phyloP scores from a whole-genome alignment of 2,329 filamentous ascomycete genomes.

The Diaporthe citri region DNA sequence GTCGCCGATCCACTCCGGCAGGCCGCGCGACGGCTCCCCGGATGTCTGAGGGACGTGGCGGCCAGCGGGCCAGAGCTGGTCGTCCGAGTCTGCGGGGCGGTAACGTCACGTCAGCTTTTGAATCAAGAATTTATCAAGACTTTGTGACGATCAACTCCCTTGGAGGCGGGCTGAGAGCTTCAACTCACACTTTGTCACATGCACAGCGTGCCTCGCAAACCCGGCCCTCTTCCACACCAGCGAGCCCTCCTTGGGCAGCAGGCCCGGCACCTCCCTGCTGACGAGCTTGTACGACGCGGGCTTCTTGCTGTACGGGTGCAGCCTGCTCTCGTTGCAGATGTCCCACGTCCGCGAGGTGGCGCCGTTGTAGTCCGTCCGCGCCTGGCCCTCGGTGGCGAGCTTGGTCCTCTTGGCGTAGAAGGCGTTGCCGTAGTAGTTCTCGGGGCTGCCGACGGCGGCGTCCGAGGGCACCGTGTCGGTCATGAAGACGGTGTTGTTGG shows the following conservation, averaged over 20 bases:
- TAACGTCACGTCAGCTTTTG: constrained; percentile 14
- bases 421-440: constrained; percentile 91
- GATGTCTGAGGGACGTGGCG: constrained; percentile 90
- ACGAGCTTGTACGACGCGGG: constrained; percentile 91
- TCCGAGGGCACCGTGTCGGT: constrained; percentile 80
- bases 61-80: constrained; percentile 86
- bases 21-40: constrained; percentile 79
- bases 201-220: constrained; percentile 87
- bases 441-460: constrained; percentile 80
- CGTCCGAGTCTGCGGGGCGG: constrained; percentile 73
- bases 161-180: neutral
- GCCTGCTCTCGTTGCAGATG: constrained; percentile 84
- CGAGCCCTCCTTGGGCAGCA: constrained; percentile 84
- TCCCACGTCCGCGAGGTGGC: constrained; percentile 88
- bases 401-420: constrained; percentile 90
- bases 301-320: constrained; percentile 90
- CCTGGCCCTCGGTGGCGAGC: constrained; percentile 76
- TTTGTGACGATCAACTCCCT: neutral
- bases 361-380: constrained; percentile 85
- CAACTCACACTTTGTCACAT: constrained; percentile 86
- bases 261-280: constrained; percentile 81
- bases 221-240: constrained; percentile 91
- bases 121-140: neutral
- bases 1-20: constrained; percentile 83
- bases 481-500: constrained; percentile 87